Conservation (phyloP, 306 rosid species). For the Corylus heterophylla region DNA sequence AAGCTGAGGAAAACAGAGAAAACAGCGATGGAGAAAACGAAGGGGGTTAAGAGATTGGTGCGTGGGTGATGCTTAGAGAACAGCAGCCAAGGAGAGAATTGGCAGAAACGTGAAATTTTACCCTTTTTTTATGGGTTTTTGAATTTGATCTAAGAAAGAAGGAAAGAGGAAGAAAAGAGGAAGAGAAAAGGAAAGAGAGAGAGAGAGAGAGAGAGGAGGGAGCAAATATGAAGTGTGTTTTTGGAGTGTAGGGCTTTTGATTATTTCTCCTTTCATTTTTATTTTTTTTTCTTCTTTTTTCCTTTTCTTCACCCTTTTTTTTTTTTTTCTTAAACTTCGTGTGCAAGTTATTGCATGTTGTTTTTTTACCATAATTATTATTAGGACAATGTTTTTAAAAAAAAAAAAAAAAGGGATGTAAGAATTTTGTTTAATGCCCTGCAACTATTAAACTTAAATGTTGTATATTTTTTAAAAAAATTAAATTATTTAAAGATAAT, state of each 20-base stretch:
- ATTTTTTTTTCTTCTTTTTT: not conserved
- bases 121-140: constrained; percentile 30
- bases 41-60: constrained; percentile 28
- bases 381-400: too few relatives aligned
- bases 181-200: not conserved
- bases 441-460: too few relatives aligned
- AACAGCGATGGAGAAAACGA: constrained; percentile 23
- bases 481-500: too few relatives aligned
- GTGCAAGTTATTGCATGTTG: not conserved
- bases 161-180: constrained; percentile 9
- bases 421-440: too few relatives aligned
- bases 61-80: constrained; percentile 25
- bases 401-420: too few relatives aligned
- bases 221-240: constrained; percentile 41
- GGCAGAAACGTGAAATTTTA: not conserved
- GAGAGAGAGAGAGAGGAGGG: not conserved
- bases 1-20: constrained; percentile 1
- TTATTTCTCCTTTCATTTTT: not conserved
- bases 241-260: constrained; percentile 40
- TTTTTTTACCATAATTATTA: too few relatives aligned
- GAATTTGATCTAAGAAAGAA: constrained; percentile 51
- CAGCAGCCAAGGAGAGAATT: constrained; percentile 23
- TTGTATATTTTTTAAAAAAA: too few relatives aligned
- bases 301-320: not conserved
- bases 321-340: not conserved